These are phyloP conservation scores for Termitomyces sp. DNA, from an alignment of 768 basidiomycete species.

Conservation along the genomic window DNA sequence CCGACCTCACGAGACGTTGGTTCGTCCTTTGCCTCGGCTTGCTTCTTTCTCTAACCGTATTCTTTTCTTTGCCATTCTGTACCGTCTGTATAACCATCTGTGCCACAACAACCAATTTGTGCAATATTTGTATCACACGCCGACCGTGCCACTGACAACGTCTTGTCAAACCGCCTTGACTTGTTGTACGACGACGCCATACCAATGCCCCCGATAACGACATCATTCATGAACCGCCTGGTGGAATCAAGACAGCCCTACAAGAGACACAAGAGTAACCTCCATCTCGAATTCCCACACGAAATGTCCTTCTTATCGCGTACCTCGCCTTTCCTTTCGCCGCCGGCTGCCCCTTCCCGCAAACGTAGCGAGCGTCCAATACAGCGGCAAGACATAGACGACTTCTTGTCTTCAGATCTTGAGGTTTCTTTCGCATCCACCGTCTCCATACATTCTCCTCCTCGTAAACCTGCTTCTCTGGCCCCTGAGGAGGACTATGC, in stretches of 20 bases:
- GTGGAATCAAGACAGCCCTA: conserved; percentile 34
- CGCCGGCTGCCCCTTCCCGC: conserved; percentile 42
- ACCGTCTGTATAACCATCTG: conserved; percentile 15
- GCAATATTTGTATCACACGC: conserved; percentile 5
- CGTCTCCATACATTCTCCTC: conserved; percentile 75
- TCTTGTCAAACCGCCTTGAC: conserved; percentile 10
- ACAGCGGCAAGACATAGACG: conserved; percentile 53
- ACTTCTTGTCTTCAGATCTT: conserved; percentile 70
- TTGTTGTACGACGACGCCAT: conserved; percentile 8
- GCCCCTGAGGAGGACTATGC: conserved; percentile 45
- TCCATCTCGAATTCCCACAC: conserved; percentile 21
- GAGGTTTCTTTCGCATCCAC: conserved; percentile 82
- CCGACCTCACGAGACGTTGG: conserved; percentile 21
- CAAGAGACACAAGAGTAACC: conserved; percentile 45
- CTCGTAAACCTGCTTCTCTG: conserved; percentile 41
- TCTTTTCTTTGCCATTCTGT: conserved; percentile 13
- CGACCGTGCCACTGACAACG: conserved; percentile 9
- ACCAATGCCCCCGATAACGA: conserved; percentile 15
- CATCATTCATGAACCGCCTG: conserved; percentile 36
- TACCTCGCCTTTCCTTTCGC: conserved; percentile 37
- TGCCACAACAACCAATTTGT: conserved; percentile 12
- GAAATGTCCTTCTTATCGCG: conserved; percentile 56
- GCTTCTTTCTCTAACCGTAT: conserved; percentile 27
- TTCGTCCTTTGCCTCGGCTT: conserved; percentile 16
- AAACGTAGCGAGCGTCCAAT: conserved; percentile 44